Conservation (phyloP, 345 rosid genomes). For the Arabidopsis suecica region DNA sequence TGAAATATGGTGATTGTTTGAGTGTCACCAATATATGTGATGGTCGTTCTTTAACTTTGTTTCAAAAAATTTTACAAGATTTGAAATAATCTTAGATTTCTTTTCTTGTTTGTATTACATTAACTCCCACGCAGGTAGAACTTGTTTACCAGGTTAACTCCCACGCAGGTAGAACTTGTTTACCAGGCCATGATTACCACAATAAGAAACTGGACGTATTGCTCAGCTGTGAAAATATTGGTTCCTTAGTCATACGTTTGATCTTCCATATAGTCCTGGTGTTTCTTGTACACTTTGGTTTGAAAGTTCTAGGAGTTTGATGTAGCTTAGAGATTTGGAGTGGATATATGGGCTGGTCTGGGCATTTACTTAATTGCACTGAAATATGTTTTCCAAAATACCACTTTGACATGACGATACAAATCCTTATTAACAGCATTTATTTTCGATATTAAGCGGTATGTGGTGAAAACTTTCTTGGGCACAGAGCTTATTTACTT, state of each 20-base stretch:
- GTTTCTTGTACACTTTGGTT: conserved; percentile 19
- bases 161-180: conserved; percentile 12
- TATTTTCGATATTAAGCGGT: background rate
- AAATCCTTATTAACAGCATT: background rate
- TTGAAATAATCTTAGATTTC: background rate
- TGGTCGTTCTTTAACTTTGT: conserved; percentile 4
- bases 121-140: conserved; percentile 14
- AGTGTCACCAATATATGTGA: conserved; percentile 4
- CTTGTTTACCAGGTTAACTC: conserved; percentile 22
- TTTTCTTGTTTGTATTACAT: conserved; percentile 18
- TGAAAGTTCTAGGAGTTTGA: conserved; percentile 15
- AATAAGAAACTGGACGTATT: conserved; percentile 4
- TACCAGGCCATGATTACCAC: conserved; percentile 11
- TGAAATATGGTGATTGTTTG: background rate
- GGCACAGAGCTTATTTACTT: conserved; percentile 25
- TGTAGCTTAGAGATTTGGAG: conserved; percentile 13
- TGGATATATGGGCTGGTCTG: conserved; percentile 9
- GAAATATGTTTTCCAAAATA: background rate
- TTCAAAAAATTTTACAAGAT: background rate
- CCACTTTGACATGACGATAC: background rate
- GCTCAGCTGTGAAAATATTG: background rate
- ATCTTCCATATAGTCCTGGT: background rate
- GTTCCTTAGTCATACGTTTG: conserved; percentile 1
- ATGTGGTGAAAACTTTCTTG: conserved; percentile 21
- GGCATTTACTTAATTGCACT: background rate